Evolutionary conservation across 345 rosid genomes (phyloP), one percentile per base, ranked within the genome.

Genomic region (Murraya paniculata): DNA sequence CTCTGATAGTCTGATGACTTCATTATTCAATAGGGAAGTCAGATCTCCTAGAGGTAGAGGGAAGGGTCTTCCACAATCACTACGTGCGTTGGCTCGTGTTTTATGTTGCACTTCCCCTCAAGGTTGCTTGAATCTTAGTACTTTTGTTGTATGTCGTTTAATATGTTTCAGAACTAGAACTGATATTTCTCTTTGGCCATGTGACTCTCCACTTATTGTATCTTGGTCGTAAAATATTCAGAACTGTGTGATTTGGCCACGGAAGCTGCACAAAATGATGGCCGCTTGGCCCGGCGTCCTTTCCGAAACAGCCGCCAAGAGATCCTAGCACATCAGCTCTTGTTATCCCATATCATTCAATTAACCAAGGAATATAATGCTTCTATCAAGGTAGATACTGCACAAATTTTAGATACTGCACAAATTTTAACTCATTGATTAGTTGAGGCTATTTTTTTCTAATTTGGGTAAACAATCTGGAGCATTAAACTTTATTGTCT

Each of bases 71-170:
- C 98, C 97, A 22, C 94, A 88, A 73, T 87, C 97, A 65, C 92
- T 95, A 27, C 97, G 93, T 78, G 94, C 98, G 18, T 90, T 90
- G 86, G 91, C 92, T 79, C 95, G 95, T 82, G 86, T 95, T 80
- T 75, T 90, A 36, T 81, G 87, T 74, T 89, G 92, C 84, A 84
- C 80, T 68, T 80, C 86, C 84, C 68, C 81, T 68, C 82, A 88
- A 84, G 98, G 97, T 95, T 75, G 53, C 71, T 70, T 48, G 36
- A 72, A 65, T 71, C 67, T 48, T 75, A 31, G 31, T 31, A 73
- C 22, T 50, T 60, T 76, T 73, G 76, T 24, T 57, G 57, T 41
- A 25, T 38, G 6, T 60, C 22, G 30, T 64, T 71, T 75, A 30
- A 22, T 72, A 28, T 72, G n/a, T 27, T 73, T 48, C 33, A 68